phyloP scores from a whole-genome alignment of 78 protist genomes.

The Protostelium mycophagum region DNA sequence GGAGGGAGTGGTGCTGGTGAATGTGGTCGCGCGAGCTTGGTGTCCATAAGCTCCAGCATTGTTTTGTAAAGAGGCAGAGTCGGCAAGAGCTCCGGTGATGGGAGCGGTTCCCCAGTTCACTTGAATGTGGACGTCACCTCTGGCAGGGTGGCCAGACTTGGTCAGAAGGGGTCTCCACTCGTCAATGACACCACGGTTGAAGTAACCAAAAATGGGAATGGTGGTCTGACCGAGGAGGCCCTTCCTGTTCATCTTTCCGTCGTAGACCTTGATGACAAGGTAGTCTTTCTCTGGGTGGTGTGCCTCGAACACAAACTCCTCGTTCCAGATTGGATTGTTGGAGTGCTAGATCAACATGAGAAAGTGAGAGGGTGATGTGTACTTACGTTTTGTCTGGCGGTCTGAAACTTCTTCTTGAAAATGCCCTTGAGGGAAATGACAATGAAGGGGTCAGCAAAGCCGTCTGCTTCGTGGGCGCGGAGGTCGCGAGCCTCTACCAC shows the following conservation, averaged over 20 bases:
- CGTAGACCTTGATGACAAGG: neutral
- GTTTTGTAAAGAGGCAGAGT: neutral
- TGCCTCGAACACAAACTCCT: neutral
- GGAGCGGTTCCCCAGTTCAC: neutral
- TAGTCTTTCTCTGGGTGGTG: neutral
- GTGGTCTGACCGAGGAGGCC: neutral
- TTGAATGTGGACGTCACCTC: neutral
- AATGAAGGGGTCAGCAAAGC: neutral
- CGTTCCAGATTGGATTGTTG: neutral
- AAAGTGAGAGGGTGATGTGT: neutral
- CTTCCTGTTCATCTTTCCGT: neutral
- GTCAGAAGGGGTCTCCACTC: neutral
- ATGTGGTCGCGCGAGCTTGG: neutral
- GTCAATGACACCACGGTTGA: neutral
- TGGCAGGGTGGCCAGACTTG: neutral
- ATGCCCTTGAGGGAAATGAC: neutral
- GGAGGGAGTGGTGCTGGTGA: neutral
- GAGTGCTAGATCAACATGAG: neutral
- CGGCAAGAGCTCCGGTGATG: neutral
- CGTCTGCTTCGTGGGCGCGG: neutral
- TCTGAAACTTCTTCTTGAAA: neutral
- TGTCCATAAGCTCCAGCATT: neutral
- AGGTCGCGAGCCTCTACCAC: neutral
- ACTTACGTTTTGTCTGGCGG: neutral
- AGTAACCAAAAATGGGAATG: neutral